A percentile compares a stretch with the other conserved stretches of the same genome.
phyloP scores from a whole-genome alignment of 768 basidiomycete genomes.

The Amanita subjunquillea region DNA sequence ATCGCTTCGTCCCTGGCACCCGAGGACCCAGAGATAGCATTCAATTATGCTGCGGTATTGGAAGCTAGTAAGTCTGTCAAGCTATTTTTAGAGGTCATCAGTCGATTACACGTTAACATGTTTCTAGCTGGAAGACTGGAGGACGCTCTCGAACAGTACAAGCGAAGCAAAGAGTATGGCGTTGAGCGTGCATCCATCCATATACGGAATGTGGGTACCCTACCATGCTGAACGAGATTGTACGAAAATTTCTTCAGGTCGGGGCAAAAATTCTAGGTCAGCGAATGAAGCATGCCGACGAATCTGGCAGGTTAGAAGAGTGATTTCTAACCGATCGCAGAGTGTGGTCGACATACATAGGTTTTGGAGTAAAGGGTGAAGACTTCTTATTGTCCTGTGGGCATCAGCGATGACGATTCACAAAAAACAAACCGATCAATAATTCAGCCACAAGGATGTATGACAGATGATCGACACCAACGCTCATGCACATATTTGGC shows the following conservation, averaged over 20 bases:
- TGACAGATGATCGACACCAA: neutral
- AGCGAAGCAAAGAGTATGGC: slow-evolving; percentile 65
- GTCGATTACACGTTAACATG: slow-evolving; percentile 14
- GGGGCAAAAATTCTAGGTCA: slow-evolving; percentile 71
- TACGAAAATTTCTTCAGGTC: slow-evolving; percentile 36
- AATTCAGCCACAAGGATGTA: neutral
- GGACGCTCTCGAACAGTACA: slow-evolving; percentile 75
- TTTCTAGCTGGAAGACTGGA: slow-evolving; percentile 62
- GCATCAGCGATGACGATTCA: neutral
- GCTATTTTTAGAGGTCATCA: neutral
- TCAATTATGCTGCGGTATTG: slow-evolving; percentile 84
- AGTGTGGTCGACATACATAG: neutral
- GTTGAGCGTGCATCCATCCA: slow-evolving; percentile 78
- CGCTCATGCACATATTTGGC: neutral
- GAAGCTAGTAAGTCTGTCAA: slow-evolving; percentile 63
- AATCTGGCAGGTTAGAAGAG: slow-evolving; percentile 18
- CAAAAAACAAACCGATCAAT: neutral
- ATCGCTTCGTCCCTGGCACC: slow-evolving; percentile 77
- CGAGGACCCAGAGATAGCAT: slow-evolving; percentile 85
- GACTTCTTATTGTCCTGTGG: slow-evolving; percentile 16
- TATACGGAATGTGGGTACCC: slow-evolving; percentile 60
- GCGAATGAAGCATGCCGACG: slow-evolving; percentile 38
- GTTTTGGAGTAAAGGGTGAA: slow-evolving; percentile 9
- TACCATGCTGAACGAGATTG: slow-evolving; percentile 5
- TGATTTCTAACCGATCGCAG: slow-evolving; percentile 17